These are phyloP conservation scores for Malus hybrid DNA, from an alignment of 331 rosid species.

Conservation along the genomic window DNA sequence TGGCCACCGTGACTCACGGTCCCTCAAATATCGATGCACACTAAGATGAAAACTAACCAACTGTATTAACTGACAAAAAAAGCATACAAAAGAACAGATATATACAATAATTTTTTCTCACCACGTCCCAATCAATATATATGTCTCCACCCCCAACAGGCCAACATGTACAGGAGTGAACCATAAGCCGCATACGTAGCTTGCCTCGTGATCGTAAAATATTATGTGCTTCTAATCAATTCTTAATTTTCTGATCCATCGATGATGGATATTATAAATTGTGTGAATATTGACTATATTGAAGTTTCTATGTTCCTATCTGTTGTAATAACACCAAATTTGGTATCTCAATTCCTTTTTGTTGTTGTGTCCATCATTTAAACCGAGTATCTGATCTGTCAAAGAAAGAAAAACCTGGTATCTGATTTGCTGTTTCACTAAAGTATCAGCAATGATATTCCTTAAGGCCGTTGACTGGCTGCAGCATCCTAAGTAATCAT, in stretches of 20 bases:
- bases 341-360: not conserved
- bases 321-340: not conserved
- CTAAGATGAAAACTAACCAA: slow-evolving; percentile 7
- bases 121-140: not conserved
- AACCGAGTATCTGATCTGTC: not conserved
- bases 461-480: not conserved
- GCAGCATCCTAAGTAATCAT: not conserved
- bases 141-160: not conserved
- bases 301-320: not conserved
- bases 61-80: slow-evolving; percentile 20
- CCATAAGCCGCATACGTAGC: slow-evolving; percentile 48
- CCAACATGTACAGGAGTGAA: slow-evolving; percentile 42
- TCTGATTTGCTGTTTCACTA: not conserved
- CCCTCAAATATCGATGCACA: slow-evolving; percentile 10
- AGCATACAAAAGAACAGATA: not conserved
- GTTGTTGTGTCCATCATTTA: not conserved
- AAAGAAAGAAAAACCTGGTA: too few relatives aligned
- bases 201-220: slow-evolving; percentile 35
- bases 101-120: not conserved
- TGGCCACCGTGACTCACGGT: not conserved
- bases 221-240: not conserved
- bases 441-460: not conserved
- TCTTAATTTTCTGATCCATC: not conserved
- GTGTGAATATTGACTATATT: not conserved
- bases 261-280: not conserved